Base-by-base conservation (phyloP, 805 yeast species). In the Candida takata region DNA sequence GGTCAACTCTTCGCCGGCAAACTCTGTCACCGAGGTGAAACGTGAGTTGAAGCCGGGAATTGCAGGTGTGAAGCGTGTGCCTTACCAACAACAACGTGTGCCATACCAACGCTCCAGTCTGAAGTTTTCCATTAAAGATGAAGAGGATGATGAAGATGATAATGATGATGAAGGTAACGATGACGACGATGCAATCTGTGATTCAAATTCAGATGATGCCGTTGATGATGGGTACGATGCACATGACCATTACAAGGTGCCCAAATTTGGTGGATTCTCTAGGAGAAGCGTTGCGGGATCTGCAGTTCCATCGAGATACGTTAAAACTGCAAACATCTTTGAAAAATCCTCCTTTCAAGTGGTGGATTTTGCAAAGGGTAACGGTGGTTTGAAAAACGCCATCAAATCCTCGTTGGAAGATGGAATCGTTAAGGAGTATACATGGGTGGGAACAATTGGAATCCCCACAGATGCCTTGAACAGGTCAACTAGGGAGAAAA, bases 371-470 rank as follows among this genome's bases (percentile, higher is more conserved):
- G 67, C 61, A 7, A 77, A 77, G 45, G 95, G 97, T 7, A 92
- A 92, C 52, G 95, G 88, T 23, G 92, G 95, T 8, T 69, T 92
- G 49, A 74, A 75, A 42, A 90, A 92, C 47, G 96, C 97, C 0
- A 73, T 92, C 12, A 69, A 72, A 32, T 62, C 80, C 6, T 81
- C 90, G 0, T 53, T 71, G 11, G 52, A 57, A 21, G 45, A 44
- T 20, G 45, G 48, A 0, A 35, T 44, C 15, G 62, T 65, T 41
- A 47, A 20, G 57, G 65, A 30, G 52, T 66, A 64, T 32, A 65
- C 62, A 38, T 90, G 96, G 95, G 73, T 90, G 2, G 98, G 98
- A n/a, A 79, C 95, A 0, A 60, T 84, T 24, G 94, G 95, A 19
- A 82, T 87, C 70, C 95, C 97, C 14, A 81, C 90, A 14, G 97